Evolutionary conservation across 345 rosid species (phyloP).

Genomic region (Lagerstroemia speciosa): DNA sequence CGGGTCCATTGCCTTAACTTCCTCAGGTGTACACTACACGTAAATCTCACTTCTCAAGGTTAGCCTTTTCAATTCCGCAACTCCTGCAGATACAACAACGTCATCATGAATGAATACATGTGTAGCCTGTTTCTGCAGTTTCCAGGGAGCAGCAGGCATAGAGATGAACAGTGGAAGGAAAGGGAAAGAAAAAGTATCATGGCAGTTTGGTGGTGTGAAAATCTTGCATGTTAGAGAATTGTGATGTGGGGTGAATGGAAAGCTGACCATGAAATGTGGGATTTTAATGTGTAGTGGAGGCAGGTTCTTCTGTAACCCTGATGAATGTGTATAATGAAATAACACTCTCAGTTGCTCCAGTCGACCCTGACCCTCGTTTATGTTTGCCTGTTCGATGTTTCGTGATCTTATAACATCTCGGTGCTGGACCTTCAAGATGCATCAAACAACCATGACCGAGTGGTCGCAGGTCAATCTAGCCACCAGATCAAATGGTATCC

Average conservation of each 20-base stretch:
- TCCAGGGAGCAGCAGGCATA: background rate
- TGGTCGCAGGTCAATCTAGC: too few species aligned
- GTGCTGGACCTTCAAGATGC: too few species aligned
- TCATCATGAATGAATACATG: background rate
- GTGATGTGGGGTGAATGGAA: background rate
- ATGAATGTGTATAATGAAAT: background rate
- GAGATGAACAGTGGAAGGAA: background rate
- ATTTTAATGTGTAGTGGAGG: background rate
- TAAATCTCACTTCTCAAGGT: background rate
- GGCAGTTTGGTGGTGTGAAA: background rate
- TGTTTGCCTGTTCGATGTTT: background rate
- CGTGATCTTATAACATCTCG: background rate
- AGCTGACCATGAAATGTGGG: background rate
- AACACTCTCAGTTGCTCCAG: background rate
- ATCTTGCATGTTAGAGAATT: background rate
- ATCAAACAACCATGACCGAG: too few species aligned
- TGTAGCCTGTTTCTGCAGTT: background rate
- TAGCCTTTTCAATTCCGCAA: background rate
- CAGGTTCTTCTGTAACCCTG: background rate
- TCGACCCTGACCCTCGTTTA: background rate
- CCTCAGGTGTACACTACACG: background rate
- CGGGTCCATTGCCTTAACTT: background rate
- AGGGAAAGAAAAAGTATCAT: background rate
- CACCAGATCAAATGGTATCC: too few species aligned
- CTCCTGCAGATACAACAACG: slow-evolving; percentile 4